Evolutionary conservation across 1,284 basidiomycete species (phyloP).

Genomic region (Ustilago vetiveriae): DNA sequence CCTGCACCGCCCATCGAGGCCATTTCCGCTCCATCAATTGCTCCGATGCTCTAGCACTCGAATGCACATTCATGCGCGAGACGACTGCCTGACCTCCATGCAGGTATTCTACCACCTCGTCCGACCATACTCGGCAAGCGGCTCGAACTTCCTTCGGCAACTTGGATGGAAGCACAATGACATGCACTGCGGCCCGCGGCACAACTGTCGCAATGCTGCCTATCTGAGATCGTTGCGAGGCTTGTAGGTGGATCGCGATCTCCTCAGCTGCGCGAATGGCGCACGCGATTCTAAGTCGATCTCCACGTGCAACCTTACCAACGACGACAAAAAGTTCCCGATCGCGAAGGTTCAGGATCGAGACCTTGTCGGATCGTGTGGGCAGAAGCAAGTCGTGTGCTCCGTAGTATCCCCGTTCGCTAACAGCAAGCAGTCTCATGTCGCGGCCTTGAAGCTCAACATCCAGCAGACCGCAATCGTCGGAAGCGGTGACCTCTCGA

Average conservation of each 20-base stretch:
- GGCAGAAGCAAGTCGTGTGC: slow-evolving; percentile 37
- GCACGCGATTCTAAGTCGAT: slow-evolving; percentile 23
- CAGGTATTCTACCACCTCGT: slow-evolving; percentile 28
- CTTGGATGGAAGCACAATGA: slow-evolving; percentile 52
- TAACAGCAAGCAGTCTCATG: slow-evolving; percentile 14
- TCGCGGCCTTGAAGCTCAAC: slow-evolving; percentile 28
- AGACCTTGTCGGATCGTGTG: slow-evolving; percentile 30
- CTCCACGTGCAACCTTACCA: slow-evolving; percentile 47
- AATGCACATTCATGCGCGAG: slow-evolving; percentile 39
- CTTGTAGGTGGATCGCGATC: slow-evolving; percentile 26
- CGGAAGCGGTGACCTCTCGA: slow-evolving; percentile 5
- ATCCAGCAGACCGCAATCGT: slow-evolving; percentile 21
- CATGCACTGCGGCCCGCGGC: slow-evolving; percentile 49
- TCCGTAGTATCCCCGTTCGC: slow-evolving; percentile 20
- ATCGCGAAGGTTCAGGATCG: slow-evolving; percentile 43
- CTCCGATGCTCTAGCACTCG: slow-evolving; percentile 21
- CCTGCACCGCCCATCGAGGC: slow-evolving; percentile 28
- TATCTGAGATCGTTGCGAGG: slow-evolving; percentile 4
- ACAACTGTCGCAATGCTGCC: slow-evolving; percentile 13
- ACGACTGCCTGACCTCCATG: slow-evolving; percentile 19
- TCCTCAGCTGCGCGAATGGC: slow-evolving; percentile 45
- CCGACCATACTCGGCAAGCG: slow-evolving; percentile 47
- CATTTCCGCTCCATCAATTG: slow-evolving; percentile 27
- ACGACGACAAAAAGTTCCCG: slow-evolving; percentile 57
- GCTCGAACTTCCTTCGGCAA: slow-evolving; percentile 49